Evolutionary conservation across 805 yeast species (phyloP), one percentile per base, ranked within the genome.

Genomic region (Ogataea methylovora): DNA sequence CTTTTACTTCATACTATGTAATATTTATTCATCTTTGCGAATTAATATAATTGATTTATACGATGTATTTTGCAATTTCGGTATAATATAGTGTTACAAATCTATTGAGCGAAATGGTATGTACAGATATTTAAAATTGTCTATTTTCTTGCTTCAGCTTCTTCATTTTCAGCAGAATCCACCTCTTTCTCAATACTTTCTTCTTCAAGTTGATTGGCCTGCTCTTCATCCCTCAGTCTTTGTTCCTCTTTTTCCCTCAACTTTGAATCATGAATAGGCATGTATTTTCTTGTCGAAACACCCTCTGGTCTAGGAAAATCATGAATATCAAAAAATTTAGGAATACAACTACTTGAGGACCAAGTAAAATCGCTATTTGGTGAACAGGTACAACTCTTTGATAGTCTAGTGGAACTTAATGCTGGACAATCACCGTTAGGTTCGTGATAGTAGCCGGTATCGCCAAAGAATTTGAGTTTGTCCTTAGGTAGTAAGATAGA

Each of bases 381-480:
- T 45, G 79, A 66, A 62, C 96, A 86, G 39, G 72, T 67, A 68
- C 97, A 87, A 46, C 69, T 78, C 47, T 73, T 69, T 28, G 66
- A 61, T 29, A 54, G 38, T 55, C 88, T 74, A n/a, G 73, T 65
- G 13, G 58, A 58, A 33, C 69, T 67, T 46, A 79, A 78, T 36
- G 79, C 63, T 4, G 96, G 95, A 69, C 94, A 84, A 59, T 78
- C 76, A 50, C 71, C 64, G 73, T 79, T 84, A 14, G 95, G 95
- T 37, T 69, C 78, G 54, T 85, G 95, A 63, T 54, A 82, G 60
- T 86, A 85, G 30, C 95, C 95, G 41, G 85, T 73, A 50, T 85
- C 94, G 38, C 74, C 80, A 54, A 87, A 86, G 67, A 81, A 76
- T 52, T 86, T 94, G 32, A 86, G 61, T 51, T 79, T 65, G 40